Evolutionary conservation across 202 grass and related monocot genomes (phyloP).

Genomic region (Dendrocalamus latiflorus): DNA sequence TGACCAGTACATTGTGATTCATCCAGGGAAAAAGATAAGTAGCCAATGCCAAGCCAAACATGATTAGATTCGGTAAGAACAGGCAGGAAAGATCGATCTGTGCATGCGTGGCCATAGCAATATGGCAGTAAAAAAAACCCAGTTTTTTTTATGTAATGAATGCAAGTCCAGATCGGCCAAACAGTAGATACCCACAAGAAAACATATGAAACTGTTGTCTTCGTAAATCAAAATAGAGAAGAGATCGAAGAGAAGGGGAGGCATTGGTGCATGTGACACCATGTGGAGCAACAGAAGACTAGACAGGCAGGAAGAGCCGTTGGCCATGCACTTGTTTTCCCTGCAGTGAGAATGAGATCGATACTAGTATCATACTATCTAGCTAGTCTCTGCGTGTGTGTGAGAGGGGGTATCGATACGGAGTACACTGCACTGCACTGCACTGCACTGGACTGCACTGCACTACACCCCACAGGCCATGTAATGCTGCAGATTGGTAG

Average conservation of each 20-base stretch:
- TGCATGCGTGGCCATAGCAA: neutral
- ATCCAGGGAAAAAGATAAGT: constrained; percentile 28
- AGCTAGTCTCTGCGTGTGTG: no score
- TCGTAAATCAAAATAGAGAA: no score
- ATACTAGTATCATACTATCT: neutral
- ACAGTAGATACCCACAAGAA: constrained; percentile 26
- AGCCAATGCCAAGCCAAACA: constrained; percentile 28
- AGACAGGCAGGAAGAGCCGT: constrained; percentile 23
- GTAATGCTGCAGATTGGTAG: constrained; percentile 40
- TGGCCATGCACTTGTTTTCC: constrained; percentile 29
- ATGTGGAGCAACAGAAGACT: constrained; percentile 58
- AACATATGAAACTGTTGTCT: constrained; percentile 34
- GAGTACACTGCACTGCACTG: no score
- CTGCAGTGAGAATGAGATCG: no score
- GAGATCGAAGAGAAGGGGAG: neutral
- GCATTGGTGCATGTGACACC: constrained; percentile 51
- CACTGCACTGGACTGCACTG: no score
- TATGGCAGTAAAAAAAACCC: neutral
- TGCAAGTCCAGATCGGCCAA: constrained; percentile 29
- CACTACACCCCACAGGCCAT: constrained; percentile 39
- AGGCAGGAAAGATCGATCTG: constrained; percentile 17
- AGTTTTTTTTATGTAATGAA: neutral
- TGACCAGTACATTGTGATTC: constrained; percentile 33
- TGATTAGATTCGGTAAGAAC: constrained; percentile 44
- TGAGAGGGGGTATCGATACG: no score